A percentile compares a stretch with the other conserved stretches of the same genome.
These are phyloP conservation scores for Picea sitchensis DNA, from an alignment of 75 land plant species.

Conservation along the genomic window DNA sequence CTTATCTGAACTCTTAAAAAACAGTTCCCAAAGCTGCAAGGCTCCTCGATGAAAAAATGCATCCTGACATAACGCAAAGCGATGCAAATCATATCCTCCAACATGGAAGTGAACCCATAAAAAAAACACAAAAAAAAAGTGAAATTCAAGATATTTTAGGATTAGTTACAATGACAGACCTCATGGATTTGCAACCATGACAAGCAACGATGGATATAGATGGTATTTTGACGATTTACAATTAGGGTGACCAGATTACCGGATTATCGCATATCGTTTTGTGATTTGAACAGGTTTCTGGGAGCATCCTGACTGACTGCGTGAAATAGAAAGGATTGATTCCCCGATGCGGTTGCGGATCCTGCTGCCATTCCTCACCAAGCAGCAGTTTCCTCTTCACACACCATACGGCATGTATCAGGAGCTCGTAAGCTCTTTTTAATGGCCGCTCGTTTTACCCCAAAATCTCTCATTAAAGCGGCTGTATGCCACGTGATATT, in stretches of 20 bases:
- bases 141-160: neutral
- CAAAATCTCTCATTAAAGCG: neutral
- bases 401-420: too few species aligned
- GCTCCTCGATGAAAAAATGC: too few species aligned
- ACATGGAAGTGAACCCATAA: neutral
- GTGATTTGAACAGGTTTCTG: neutral
- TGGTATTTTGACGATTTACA: neutral
- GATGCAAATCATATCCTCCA: neutral
- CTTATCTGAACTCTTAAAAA: too few species aligned
- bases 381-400: neutral
- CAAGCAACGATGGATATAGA: neutral
- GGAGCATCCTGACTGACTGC: neutral
- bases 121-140: neutral
- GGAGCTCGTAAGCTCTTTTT: too few species aligned
- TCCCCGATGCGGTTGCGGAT: neutral
- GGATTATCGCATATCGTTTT: neutral
- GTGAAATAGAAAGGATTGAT: neutral
- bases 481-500: conserved; percentile 1
- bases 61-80: too few species aligned
- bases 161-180: neutral
- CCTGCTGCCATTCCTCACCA: neutral
- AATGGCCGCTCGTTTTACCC: too few species aligned
- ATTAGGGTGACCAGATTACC: neutral
- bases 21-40: too few species aligned
- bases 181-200: neutral